phyloP scores from a whole-genome alignment of 257 asterid genomes.

The Rehmannia glutinosa region DNA sequence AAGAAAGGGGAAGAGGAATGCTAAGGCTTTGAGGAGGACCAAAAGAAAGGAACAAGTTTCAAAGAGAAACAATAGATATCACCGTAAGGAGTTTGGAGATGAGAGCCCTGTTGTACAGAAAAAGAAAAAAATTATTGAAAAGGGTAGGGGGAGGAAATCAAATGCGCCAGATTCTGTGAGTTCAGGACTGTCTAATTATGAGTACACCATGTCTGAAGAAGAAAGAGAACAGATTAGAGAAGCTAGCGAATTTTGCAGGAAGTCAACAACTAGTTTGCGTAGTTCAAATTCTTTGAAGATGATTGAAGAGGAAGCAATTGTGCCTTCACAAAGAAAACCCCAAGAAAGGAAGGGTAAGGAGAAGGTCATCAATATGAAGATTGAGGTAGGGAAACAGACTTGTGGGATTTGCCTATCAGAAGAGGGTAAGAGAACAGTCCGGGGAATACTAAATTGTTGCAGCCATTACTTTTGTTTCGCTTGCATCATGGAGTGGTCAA shows the following conservation, averaged over 20 bases:
- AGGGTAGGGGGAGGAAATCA: constrained; percentile 28
- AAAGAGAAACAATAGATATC: constrained; percentile 21
- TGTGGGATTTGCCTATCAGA: background rate
- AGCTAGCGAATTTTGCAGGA: background rate
- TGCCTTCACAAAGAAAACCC: background rate
- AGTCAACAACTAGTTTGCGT: background rate
- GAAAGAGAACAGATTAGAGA: constrained; percentile 54
- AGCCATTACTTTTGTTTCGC: background rate
- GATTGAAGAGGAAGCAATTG: background rate
- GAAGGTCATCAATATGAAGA: background rate
- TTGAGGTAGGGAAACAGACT: background rate
- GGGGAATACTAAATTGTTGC: background rate
- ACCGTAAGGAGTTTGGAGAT: constrained; percentile 17
- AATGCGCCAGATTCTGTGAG: constrained; percentile 39
- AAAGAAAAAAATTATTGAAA: constrained; percentile 30
- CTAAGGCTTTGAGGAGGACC: constrained; percentile 27
- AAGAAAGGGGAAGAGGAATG: constrained; percentile 21
- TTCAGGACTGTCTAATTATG: constrained; percentile 45
- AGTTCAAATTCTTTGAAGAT: background rate
- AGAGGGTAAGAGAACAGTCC: background rate
- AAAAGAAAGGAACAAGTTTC: constrained; percentile 19
- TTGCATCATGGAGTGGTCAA: constrained; percentile 8
- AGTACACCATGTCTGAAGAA: constrained; percentile 73
- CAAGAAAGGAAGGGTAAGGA: background rate
- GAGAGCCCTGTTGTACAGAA: constrained; percentile 9